Evolutionary conservation across 2,329 filamentous ascomycete species (phyloP), one percentile per base, ranked within the genome.

Genomic region (Pseudogymnoascus sp.): DNA sequence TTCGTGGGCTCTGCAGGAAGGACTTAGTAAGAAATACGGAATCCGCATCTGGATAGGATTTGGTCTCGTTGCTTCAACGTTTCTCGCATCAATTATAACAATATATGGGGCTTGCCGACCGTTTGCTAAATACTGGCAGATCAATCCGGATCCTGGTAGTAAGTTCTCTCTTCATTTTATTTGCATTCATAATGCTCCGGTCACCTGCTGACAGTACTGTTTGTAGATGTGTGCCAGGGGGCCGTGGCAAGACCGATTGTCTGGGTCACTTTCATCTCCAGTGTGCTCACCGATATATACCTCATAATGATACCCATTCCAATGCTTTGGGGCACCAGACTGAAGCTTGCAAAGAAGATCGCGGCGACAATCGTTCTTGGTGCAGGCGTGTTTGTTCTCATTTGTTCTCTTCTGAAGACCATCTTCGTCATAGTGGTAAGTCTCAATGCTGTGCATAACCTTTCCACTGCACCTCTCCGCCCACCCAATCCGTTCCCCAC

Each of bases 271-370:
- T 77, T 81, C 33, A 71, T 75, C 3, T 72, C 80, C 63, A 85
- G 84, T 64, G 76, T 84, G 2, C 65, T 73, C 1, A 86, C 83
- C 2, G 84, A 86, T 65, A 59, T 84, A 0, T 85, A 85, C 64
- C 74, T 85, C n/a, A 79, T 67, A 7, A 33, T 64, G 69, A 71
- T 63, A 75, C 79, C 33, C 73, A 75, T 0, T 68, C 76, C 13
- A 72, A 81, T 85, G 74, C 72, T 86, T 1, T 83, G 79, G 76
- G 74, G 74, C 62, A 78, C 82, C 0, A 76, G 75, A 4, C 73
- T 86, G 5, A 74, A 71, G 7, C 73, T 75, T 17, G 70, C 73
- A 4, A 81, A 80, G 66, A 86, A 85, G 66, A 65, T 79, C 1
- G 77, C 79, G 2, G 73, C 85, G 0, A 73, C 81, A 1, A 63